A percentile compares a stretch with the other conserved stretches of the same genome.
Evolutionary conservation across 169 alveolate genomes (phyloP).

Genomic region (Condylostoma magnum): DNA sequence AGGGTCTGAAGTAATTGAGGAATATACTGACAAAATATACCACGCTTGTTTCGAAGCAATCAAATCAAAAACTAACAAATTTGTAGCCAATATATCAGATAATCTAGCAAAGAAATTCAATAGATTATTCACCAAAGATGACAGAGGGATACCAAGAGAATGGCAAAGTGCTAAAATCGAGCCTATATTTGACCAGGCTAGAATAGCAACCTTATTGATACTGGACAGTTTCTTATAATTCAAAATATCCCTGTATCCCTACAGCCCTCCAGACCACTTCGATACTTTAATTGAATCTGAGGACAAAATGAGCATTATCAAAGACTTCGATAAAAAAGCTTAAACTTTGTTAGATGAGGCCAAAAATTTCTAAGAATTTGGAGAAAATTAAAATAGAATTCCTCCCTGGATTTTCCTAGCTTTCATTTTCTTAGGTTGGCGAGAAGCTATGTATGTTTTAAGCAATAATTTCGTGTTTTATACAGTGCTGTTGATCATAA

Average conservation of each 20-base stretch:
- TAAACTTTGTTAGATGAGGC: conserved; percentile 68
- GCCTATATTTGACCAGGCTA: conserved; percentile 18
- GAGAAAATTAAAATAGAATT: conserved; percentile 38
- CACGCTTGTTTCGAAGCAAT: conserved; percentile 31
- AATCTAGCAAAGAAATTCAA: conserved; percentile 54
- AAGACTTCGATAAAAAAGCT: conserved; percentile 56
- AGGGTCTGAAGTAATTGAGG: background rate
- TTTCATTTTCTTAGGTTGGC: conserved; percentile 62
- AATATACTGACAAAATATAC: conserved; percentile 8
- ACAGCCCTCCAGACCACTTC: conserved; percentile 7
- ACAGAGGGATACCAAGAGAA: conserved; percentile 58
- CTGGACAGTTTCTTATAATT: conserved; percentile 42
- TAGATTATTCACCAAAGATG: conserved; percentile 53
- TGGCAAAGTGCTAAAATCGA: conserved; percentile 51
- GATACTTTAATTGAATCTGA: conserved; percentile 58
- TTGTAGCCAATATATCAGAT: conserved; percentile 27
- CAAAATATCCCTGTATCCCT: conserved; percentile 24
- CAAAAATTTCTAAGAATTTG: conserved; percentile 52
- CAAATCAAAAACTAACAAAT: conserved; percentile 30
- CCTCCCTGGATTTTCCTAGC: conserved; percentile 62
- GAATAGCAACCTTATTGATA: conserved; percentile 28
- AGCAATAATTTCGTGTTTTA: conserved; percentile 44
- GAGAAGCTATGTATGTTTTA: conserved; percentile 48
- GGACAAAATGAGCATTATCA: conserved; percentile 42
- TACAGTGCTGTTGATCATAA: conserved; percentile 32